Evolutionary conservation across 2,329 filamentous ascomycete species (phyloP), one percentile per base, ranked within the genome.

Genomic region (Tolypocladium nubicola): DNA sequence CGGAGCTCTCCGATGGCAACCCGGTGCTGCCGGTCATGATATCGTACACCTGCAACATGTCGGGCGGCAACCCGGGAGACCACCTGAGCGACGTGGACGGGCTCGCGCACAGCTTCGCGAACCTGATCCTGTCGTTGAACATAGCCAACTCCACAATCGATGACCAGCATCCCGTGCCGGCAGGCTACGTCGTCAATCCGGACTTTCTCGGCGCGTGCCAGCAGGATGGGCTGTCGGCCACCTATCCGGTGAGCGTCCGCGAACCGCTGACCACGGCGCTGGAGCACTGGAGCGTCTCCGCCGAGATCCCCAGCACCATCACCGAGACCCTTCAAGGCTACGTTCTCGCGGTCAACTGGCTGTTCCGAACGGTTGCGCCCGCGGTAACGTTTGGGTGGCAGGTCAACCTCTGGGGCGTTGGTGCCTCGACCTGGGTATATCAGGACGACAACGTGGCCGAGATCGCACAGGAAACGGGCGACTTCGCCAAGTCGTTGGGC

Each of bases 11-110:
- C 9, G 45, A 43, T 33, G 56, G 16, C n/a, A 49, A 39, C 16
- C 38, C 37, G 7, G 56, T 55, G 19, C 35, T 58, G 23, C 53
- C 56, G 11, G 37, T 58, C 38, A 49, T 58, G 37, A n/a, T 58
- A 4, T 58, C 56, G 5, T 58, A 58, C 10, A 58, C 56, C 8
- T 58, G 56, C 45, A 55, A 58, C 38, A 47, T 58, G 35, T 43
- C 52, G 1, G 6, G n/a, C 3, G 43, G 56, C 26, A 45, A 55
- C 16, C n/a, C 26, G 2, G 2, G 2, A n/a, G 26, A 5, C 2
- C 30, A 37, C 3, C 39, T 58, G 9, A 13, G 16, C n/a, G 21
- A 55, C 30, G 16, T n/a, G 1, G 23, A 40, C 11, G 10, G 35
- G 10, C 56, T 58, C 9, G 38, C 37, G 9, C 43, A 53, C 30